A percentile compares a stretch with the other conserved stretches of the same genome.
phyloP scores from a whole-genome alignment of 768 basidiomycete species.

The Tylopilus plumbeoviolaceoides region DNA sequence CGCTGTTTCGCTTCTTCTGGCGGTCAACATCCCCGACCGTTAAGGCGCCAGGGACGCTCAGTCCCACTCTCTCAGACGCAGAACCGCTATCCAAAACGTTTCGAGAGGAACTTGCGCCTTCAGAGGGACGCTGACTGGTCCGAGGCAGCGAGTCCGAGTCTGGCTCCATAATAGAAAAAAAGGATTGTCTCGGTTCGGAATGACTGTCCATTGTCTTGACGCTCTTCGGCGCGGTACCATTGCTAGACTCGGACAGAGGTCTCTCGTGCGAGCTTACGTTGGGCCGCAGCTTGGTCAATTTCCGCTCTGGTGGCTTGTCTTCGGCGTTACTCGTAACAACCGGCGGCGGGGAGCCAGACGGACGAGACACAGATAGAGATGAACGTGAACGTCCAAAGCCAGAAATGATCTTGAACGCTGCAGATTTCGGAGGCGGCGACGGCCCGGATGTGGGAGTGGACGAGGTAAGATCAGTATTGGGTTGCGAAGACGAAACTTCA shows the following conservation, averaged over 20 bases:
- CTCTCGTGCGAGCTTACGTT: conserved; percentile 40
- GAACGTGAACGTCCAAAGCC: conserved; percentile 63
- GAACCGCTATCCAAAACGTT: conserved; percentile 8
- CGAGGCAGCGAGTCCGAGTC: conserved; percentile 22
- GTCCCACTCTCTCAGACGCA: conserved; percentile 6
- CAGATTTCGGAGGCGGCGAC: conserved; percentile 35
- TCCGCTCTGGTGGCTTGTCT: conserved; percentile 25
- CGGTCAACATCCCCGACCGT: conserved; percentile 14
- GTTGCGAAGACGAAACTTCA: conserved; percentile 51
- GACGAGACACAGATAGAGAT: conserved; percentile 43
- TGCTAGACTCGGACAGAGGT: conserved; percentile 57
- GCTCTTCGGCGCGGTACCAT: conserved; percentile 55
- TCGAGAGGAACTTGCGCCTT: conserved; percentile 16
- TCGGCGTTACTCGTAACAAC: conserved; percentile 20
- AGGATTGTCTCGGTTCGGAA: conserved; percentile 36
- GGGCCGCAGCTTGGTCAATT: conserved; percentile 35
- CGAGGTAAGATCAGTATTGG: conserved; percentile 44
- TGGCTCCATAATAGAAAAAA: conserved; percentile 31
- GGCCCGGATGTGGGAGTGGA: conserved; percentile 25
- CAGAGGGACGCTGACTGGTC: conserved; percentile 15
- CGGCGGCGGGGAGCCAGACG: conserved; percentile 30
- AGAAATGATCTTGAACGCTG: conserved; percentile 60
- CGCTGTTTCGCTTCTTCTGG: conserved; percentile 28
- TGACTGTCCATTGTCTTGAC: conserved; percentile 50
- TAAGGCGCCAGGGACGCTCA: conserved; percentile 6